phyloP scores from a whole-genome alignment of 306 rosid genomes.

The Abrus pulchellus region DNA sequence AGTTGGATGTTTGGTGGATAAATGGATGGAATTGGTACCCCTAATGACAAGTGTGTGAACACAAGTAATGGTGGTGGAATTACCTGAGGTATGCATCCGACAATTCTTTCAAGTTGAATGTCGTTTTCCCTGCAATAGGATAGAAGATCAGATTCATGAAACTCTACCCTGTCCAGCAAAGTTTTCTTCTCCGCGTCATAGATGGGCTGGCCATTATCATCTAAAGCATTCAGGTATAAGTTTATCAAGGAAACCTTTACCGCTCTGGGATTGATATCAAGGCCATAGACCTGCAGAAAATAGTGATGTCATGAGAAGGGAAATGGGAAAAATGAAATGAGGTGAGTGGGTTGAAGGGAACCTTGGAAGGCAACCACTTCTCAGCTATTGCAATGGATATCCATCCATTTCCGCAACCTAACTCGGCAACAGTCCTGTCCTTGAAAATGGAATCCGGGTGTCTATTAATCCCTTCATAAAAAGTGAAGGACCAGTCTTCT shows the following conservation, averaged over 20 bases:
- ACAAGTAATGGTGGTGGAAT: slow-evolving; percentile 29
- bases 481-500: slow-evolving; percentile 97
- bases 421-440: slow-evolving; percentile 84
- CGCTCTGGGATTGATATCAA: slow-evolving; percentile 96
- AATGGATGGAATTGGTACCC: neutral
- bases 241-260: slow-evolving; percentile 90
- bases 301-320: neutral
- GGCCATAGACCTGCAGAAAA: slow-evolving; percentile 84
- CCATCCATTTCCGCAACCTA: slow-evolving; percentile 99
- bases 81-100: slow-evolving; percentile 99
- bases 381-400: slow-evolving; percentile 97
- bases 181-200: slow-evolving; percentile 82
- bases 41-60: neutral
- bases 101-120: slow-evolving; percentile 91
- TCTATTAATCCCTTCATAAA: slow-evolving; percentile 90
- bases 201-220: slow-evolving; percentile 79
- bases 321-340: neutral
- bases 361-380: slow-evolving; percentile 94
- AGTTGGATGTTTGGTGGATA: no score
- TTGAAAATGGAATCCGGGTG: slow-evolving; percentile 86
- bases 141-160: slow-evolving; percentile 93
- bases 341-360: slow-evolving; percentile 34
- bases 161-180: slow-evolving; percentile 93
- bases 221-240: slow-evolving; percentile 89
- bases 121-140: slow-evolving; percentile 77